Base-by-base conservation (phyloP, 352 stramenopile genomes). In the Globisporangium cylindrosporum region DNA sequence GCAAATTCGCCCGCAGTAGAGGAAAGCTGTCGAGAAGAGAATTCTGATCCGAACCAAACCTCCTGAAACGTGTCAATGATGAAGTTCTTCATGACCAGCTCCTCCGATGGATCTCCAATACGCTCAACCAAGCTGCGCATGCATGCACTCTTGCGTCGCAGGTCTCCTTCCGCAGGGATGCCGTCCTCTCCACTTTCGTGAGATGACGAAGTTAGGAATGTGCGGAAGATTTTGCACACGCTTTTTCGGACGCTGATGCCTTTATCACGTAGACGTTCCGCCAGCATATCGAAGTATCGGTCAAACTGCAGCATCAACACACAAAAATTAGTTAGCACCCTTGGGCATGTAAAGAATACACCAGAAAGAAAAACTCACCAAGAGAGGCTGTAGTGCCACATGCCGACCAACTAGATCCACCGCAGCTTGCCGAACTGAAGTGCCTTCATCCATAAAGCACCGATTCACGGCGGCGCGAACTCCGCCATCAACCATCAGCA, bases 11-110 rank as follows among this genome's bases (percentile, higher is more conserved):
- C 62, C 0, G 65, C 67, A 3, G 54, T 6, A 7, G 62, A 51
- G 4, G 75, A 87, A 3, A 89, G 70, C 59, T 78, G 75, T 3
- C 69, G 74, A 6, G 75, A 80, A 34, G 75, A 74, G 14, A 92
- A 74, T 1, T 90, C 84, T 0, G 75, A 64, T 18, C 86, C 88
- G 65, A 96, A 96, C 89, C 89, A 96, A 32, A 91, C 69, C 54
- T 96, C 89, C 72, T 95, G 87, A 25, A 96, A 92, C 8, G 82
- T 94, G 55, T 93, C 82, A 24, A 95, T 91, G 60, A 96, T 86
- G 38, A 87, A 93, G 48, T 94, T 91, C 64, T 95, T 96, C n/a
- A 96, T 65, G 7, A 66, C 41, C 65, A 89, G 81, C 62, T 93
- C 84, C 70, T 96, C 89, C 22, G 76, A 68, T 4, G 77, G 63